phyloP scores from a whole-genome alignment of 352 stramenopile species.

The Pythium diclinum region DNA sequence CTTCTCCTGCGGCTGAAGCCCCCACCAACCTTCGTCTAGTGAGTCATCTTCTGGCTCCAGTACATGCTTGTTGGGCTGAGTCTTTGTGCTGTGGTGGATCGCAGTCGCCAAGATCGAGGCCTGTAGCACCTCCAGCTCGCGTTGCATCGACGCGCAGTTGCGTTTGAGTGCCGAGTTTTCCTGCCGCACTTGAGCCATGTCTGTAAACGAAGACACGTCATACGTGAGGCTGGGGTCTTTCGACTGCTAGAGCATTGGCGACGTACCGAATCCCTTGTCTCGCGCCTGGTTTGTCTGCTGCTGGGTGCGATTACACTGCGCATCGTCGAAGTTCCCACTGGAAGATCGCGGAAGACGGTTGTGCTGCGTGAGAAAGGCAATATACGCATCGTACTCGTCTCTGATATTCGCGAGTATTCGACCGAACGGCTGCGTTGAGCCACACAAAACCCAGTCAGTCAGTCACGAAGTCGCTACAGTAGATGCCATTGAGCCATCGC shows the following conservation, averaged over 20 bases:
- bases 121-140: slow-evolving; percentile 49
- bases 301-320: slow-evolving; percentile 1
- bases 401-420: slow-evolving; percentile 52
- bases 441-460: background rate
- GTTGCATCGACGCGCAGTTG: slow-evolving; percentile 42
- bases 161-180: slow-evolving; percentile 59
- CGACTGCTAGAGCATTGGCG: too few species aligned
- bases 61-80: background rate
- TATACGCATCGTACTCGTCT: slow-evolving; percentile 55
- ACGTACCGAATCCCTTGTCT: slow-evolving; percentile 29
- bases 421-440: slow-evolving; percentile 38
- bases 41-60: slow-evolving; percentile 17
- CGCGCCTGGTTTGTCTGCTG: slow-evolving; percentile 21
- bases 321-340: background rate
- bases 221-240: background rate
- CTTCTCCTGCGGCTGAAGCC: background rate
- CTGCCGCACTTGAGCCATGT: slow-evolving; percentile 44
- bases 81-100: slow-evolving; percentile 3
- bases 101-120: slow-evolving; percentile 26
- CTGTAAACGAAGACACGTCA: slow-evolving; percentile 18
- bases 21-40: background rate
- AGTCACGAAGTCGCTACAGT: too few species aligned
- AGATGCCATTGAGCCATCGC: too few species aligned
- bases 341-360: background rate
- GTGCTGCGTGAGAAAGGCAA: slow-evolving; percentile 33